Base-by-base conservation (phyloP, 345 rosid genomes). In the Adansonia digitata region DNA sequence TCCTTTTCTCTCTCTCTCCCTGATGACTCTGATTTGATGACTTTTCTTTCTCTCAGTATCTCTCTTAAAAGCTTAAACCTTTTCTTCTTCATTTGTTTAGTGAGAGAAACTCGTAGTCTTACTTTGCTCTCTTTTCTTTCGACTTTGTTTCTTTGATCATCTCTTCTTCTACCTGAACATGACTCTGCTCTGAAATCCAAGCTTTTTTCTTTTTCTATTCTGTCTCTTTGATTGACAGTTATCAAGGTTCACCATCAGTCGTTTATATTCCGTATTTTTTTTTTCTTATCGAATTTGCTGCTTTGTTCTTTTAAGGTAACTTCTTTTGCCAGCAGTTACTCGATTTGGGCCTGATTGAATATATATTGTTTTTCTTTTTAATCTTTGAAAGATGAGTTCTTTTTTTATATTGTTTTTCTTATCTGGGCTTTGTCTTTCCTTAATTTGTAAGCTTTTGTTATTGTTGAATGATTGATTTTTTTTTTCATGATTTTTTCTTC, bases 121-220 rank as follows among this genome's bases (percentile, higher is more conserved):
- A 1, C 3, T 3, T 31, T 3, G 1, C 34, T 24, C 22, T 46
- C 56, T 46, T 5, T 49, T 12, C 26, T 42, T 73, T 5, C 53
- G 6, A 24, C 42, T 73, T 10, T 42, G 34, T 53, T 35, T 51
- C n/a, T n/a, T n/a, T n/a, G n/a, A n/a, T 55, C 31, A 24, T 66
- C 20, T 66, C 66, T 61, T 61, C 67, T 31, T 73, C 22, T 22
- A 7, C 20, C 2, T 26, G 18, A 26, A 52, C 63, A 66, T 2
- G 45, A 7, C 22, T 48, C 57, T 67, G 71, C 46, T 67, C 73
- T 68, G 68, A 75, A 55, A 15, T 12, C 73, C 46, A 75, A 66
- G 53, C 55, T 48, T 14, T 66, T 67, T 45, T 48, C 12, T 67
- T 52, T 67, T n/a, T 45, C 40, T 14, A 5, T n/a, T 31, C 63